Evolutionary conservation across 257 asterid species (phyloP), one percentile per base, ranked within the genome.

Genomic region (Echium plantagineum): DNA sequence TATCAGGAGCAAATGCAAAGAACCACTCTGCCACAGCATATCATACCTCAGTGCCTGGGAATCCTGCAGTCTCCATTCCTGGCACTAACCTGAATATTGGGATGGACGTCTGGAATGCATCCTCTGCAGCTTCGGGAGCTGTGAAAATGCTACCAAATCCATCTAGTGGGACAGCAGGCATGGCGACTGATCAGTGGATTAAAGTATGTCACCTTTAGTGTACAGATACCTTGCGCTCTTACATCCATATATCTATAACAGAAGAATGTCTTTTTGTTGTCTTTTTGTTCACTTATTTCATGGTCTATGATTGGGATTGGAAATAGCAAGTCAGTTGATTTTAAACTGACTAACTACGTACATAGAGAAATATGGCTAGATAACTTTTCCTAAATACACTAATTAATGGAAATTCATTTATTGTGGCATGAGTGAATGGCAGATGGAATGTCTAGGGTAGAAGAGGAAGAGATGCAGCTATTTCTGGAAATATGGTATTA

Each of bases 21-120:
- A 83, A 74, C 66, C 26, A 47, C 32, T 62, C 49, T 9, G 70
- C 74, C 13, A 63, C 68, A 62, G 69, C 79, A 19, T 71, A 61
- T 74, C 87, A 73, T 60, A 69, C 74, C 63, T 73, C 94, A 17
- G 85, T 76, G 57, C 81, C 84, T 62, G 95, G 94, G 35, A 85
- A 78, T 80, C 86, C 95, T 65, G 84, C 78, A 60, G 76, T 17
- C 31, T 71, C 91, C 24, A 66, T 82, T 54, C 90, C 94, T 68
- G 86, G 79, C 51, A 79, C 96, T 52, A 88, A 85, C 77, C 78
- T 82, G 66, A 88, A 88, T 66, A 91, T 80, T 48, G 96, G 98
- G 63, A 89, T 89, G 98, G 97, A 81, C 66, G 69, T 81, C 65
- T 93, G 98, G 98, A 89, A 84, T 75, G 76, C 84, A 42, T 74